Conservation (phyloP, 2,329 filamentous ascomycete genomes). For the Fusarium drepaniforme region DNA sequence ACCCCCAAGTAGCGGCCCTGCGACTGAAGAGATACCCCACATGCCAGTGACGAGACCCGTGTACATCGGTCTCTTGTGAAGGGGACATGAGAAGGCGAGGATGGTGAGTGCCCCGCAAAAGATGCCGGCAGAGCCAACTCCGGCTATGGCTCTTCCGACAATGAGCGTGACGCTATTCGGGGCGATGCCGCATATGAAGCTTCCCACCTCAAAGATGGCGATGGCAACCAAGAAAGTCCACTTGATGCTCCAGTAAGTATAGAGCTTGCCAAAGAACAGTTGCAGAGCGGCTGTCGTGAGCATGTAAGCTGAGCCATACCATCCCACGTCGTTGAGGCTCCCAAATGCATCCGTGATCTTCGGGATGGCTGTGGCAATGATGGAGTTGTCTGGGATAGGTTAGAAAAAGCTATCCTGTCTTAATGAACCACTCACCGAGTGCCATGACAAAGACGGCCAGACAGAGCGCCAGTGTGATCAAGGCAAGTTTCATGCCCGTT, state of each 20-base stretch:
- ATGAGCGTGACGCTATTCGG: constrained; percentile 50
- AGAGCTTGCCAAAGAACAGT: constrained; percentile 56
- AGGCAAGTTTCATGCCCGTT: constrained; percentile 41
- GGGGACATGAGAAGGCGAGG: constrained; percentile 53
- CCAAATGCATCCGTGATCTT: constrained; percentile 58
- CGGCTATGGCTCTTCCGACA: constrained; percentile 51
- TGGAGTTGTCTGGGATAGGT: constrained; percentile 49
- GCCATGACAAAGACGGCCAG: constrained; percentile 57
- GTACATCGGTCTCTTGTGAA: constrained; percentile 49
- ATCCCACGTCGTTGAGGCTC: constrained; percentile 60
- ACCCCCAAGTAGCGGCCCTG: constrained; percentile 51
- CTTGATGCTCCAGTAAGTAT: constrained; percentile 60
- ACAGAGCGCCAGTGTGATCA: constrained; percentile 54
- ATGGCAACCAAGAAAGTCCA: constrained; percentile 54
- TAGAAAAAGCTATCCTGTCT: not conserved
- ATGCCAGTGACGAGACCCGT: constrained; percentile 55
- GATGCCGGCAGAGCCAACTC: constrained; percentile 58
- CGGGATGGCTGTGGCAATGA: constrained; percentile 59
- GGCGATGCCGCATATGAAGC: constrained; percentile 53
- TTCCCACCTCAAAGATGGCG: constrained; percentile 58
- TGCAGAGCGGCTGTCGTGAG: constrained; percentile 56
- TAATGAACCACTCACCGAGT: constrained; percentile 44
- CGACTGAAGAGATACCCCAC: constrained; percentile 59
- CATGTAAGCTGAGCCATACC: constrained; percentile 61
- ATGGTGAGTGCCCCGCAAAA: constrained; percentile 60